These are phyloP conservation scores for Yamadazyma ubonensis DNA, from an alignment of 805 yeast genomes.

Conservation along the genomic window DNA sequence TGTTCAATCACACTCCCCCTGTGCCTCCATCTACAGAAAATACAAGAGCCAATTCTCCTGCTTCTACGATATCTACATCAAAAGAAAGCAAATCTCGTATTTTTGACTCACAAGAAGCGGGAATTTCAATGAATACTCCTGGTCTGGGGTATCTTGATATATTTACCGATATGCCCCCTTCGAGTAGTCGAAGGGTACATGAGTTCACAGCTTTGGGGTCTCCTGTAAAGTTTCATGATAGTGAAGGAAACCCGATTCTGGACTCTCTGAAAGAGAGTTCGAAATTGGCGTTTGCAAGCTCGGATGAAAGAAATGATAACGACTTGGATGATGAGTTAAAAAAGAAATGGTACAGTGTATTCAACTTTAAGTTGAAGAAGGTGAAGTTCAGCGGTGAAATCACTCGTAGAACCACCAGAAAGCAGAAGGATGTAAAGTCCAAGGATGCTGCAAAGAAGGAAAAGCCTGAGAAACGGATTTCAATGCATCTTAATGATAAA, in stretches of 20 bases:
- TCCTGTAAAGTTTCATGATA: slow-evolving; percentile 1
- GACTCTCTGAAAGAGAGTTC: not conserved
- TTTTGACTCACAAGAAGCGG: not conserved
- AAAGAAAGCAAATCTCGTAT: not conserved
- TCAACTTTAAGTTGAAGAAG: slow-evolving; percentile 4
- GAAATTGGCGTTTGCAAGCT: not conserved
- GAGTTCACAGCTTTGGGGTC: slow-evolving; percentile 1
- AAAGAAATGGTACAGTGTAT: slow-evolving; percentile 4
- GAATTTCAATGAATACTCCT: slow-evolving; percentile 5
- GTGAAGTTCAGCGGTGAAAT: not conserved
- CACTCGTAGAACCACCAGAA: not conserved
- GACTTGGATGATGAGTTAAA: slow-evolving; percentile 4
- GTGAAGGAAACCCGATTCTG: slow-evolving; percentile 2
- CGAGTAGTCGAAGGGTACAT: slow-evolving; percentile 1
- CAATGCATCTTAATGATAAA: not conserved
- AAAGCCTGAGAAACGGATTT: not conserved
- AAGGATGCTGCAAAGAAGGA: not conserved
- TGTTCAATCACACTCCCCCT: slow-evolving; percentile 3
- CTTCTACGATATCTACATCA: slow-evolving; percentile 1
- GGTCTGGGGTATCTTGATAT: slow-evolving; percentile 6
- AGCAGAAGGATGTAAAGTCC: not conserved
- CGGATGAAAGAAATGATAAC: not conserved
- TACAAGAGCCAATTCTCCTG: not conserved
- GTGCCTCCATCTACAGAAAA: not conserved
- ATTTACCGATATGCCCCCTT: slow-evolving; percentile 1